A percentile compares a stretch with the other conserved stretches of the same genome.
Evolutionary conservation across 2,329 filamentous ascomycete species (phyloP).

Genomic region (Lizonia empirigonia): DNA sequence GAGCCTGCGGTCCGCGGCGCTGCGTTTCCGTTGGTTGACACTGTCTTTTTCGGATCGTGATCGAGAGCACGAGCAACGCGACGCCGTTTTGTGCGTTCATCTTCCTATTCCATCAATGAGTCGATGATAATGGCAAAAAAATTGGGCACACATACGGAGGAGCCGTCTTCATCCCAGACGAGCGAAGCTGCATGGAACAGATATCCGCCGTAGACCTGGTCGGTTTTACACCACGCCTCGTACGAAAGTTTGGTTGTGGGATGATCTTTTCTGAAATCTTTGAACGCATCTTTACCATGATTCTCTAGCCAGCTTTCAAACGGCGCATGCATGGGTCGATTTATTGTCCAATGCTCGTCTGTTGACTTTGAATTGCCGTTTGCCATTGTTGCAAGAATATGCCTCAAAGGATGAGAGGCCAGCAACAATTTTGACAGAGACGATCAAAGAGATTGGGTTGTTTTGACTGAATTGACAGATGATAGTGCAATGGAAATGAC

Average conservation of each 20-base stretch:
- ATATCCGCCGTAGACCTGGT: conserved; percentile 36
- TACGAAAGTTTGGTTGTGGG: conserved; percentile 34
- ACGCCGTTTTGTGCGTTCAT: conserved; percentile 26
- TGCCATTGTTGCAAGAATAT: conserved; percentile 11
- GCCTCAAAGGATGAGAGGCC: conserved; percentile 5
- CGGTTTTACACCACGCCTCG: conserved; percentile 38
- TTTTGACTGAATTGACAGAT: conserved; percentile 10
- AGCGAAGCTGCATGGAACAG: conserved; percentile 39
- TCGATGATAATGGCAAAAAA: not conserved
- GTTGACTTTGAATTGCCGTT: conserved; percentile 6
- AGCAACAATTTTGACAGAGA: not conserved
- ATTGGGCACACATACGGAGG: conserved; percentile 31
- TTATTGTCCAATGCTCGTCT: not conserved
- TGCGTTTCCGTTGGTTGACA: conserved; percentile 34
- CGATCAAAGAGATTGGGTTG: conserved; percentile 2
- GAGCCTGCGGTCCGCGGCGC: conserved; percentile 21
- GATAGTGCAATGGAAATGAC: conserved; percentile 12
- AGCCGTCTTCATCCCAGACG: conserved; percentile 37
- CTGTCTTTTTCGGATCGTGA: conserved; percentile 34
- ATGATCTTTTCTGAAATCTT: conserved; percentile 31
- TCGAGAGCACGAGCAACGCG: conserved; percentile 27
- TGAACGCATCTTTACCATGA: conserved; percentile 22
- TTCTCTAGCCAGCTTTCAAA: conserved; percentile 10
- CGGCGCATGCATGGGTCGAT: conserved; percentile 2
- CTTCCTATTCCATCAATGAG: conserved; percentile 36